Base-by-base conservation (phyloP, 371 early-diverging fungal species). In the Dipsacomyces acuminosporus region DNA sequence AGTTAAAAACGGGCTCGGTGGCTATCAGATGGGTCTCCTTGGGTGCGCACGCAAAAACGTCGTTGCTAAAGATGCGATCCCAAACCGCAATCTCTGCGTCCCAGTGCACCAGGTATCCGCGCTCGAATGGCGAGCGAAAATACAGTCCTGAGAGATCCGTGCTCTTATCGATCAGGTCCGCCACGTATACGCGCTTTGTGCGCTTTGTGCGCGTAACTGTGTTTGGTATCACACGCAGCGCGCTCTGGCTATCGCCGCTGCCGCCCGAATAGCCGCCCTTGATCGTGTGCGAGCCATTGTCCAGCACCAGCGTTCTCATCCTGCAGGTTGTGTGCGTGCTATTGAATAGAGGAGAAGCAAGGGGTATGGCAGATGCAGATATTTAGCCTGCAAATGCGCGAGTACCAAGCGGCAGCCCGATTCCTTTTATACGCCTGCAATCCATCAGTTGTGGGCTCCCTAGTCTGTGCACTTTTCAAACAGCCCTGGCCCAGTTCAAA, bases 1-100 rank as follows among this genome's bases (percentile, higher is more conserved):
- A 67, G 65, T 91, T 91, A 59, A 91, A 82, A 41, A 81, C 79
- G 18, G 93, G 93, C 41, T 91, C 91, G 5, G 89, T 88, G 17
- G 90, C 54, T n/a, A 87, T 19, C 15, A 93, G 61, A 11, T 73
- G 73, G 1, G 85, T 86, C 8, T 79, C 74, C 34, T 67, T 54
- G 17, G 91, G 85, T 18, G 82, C 76, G 51, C 83, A 79, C 78
- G 41, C 72, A n/a, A 83, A 48, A 4, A 82, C 78, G 41, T 81
- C 73, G 46, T 75, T 73, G 45, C 74, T 79, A 45, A 87, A 82
- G 6, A 85, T 36, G 18, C 91, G 77, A 55, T 90, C 88, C 92
- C 90, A 90, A 22, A 91, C 70, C 25, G 80, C 79, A 43, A 82
- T 76, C 72, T 91, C 85, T 4, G 83, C 78, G 42, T 84, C 86